Evolutionary conservation across 2,329 filamentous ascomycete genomes (phyloP).

Genomic region (Chaetomium globosum): DNA sequence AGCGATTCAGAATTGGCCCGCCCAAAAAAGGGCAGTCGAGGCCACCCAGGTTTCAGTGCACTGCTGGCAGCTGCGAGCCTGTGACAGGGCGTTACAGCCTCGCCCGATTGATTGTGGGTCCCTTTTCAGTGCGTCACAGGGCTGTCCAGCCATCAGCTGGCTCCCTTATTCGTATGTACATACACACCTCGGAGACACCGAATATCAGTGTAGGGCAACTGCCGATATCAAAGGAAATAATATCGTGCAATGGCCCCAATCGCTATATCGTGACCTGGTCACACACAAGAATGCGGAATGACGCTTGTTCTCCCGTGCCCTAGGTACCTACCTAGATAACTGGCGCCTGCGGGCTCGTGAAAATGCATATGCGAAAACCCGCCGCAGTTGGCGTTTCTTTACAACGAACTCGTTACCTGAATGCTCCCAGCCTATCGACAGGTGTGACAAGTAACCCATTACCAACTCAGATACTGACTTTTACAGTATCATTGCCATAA

Average conservation of each 20-base stretch:
- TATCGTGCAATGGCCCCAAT: background rate
- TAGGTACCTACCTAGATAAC: background rate
- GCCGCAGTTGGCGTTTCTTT: background rate
- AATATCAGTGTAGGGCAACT: background rate
- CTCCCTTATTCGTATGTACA: too few relatives aligned
- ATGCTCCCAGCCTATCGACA: background rate
- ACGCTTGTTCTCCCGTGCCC: too few relatives aligned
- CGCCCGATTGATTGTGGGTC: slow-evolving; percentile 19
- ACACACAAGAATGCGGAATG: too few relatives aligned
- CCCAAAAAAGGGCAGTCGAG: slow-evolving; percentile 33
- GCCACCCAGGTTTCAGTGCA: slow-evolving; percentile 31
- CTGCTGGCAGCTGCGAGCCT: slow-evolving; percentile 17
- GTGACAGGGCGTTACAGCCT: slow-evolving; percentile 25
- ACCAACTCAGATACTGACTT: too few relatives aligned
- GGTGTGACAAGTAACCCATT: too few relatives aligned
- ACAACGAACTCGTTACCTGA: too few relatives aligned
- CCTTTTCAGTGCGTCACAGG: slow-evolving; percentile 9
- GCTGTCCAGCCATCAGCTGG: background rate
- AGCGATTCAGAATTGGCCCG: slow-evolving; percentile 36
- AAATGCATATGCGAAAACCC: slow-evolving; percentile 2
- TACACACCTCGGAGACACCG: background rate
- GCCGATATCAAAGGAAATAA: background rate
- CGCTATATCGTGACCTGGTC: background rate
- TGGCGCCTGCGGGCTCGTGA: background rate
- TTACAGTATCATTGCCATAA: too few relatives aligned